A percentile compares a stretch with the other conserved stretches of the same genome.
Evolutionary conservation across 2,329 filamentous ascomycete genomes (phyloP).

Genomic region (Aspergillus phoenicis): DNA sequence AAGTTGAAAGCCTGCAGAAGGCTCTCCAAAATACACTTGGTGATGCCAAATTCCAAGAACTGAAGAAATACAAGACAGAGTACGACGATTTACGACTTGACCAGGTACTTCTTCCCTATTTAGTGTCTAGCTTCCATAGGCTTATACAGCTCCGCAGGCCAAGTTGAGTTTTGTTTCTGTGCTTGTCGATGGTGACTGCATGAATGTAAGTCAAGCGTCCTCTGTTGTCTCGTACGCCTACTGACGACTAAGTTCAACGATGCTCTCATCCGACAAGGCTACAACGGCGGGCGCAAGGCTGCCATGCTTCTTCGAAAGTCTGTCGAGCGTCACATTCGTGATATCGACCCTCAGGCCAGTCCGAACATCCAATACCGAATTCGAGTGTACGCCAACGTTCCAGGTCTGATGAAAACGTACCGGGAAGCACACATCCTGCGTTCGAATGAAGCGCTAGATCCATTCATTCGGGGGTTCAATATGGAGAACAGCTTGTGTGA

Average conservation of each 20-base stretch:
- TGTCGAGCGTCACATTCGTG: conserved; percentile 28
- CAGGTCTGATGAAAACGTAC: conserved; percentile 41
- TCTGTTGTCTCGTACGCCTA: not conserved
- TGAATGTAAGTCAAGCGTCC: conserved; percentile 34
- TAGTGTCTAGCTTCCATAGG: no score
- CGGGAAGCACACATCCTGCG: conserved; percentile 30
- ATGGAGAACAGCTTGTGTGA: conserved; percentile 42
- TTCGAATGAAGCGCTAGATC: conserved; percentile 27
- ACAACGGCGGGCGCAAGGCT: conserved; percentile 36
- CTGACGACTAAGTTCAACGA: conserved; percentile 35
- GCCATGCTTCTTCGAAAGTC: conserved; percentile 30
- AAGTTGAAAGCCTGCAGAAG: conserved; percentile 12
- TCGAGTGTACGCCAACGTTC: conserved; percentile 44
- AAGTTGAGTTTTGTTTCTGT: conserved; percentile 35
- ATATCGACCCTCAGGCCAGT: conserved; percentile 19
- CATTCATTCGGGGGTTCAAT: conserved; percentile 49
- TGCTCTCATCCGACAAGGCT: conserved; percentile 32
- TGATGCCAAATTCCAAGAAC: conserved; percentile 7
- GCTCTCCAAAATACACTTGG: conserved; percentile 14
- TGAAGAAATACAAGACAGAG: conserved; percentile 1
- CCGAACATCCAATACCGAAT: conserved; percentile 34
- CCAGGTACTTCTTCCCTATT: conserved; percentile 11
- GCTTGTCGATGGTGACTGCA: conserved; percentile 45
- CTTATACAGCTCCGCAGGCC: conserved; percentile 9
- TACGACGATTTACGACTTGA: conserved; percentile 10